Evolutionary conservation across 192 early-diverging fungal species (phyloP).

Genomic region (Linnemannia schmuckeri): DNA sequence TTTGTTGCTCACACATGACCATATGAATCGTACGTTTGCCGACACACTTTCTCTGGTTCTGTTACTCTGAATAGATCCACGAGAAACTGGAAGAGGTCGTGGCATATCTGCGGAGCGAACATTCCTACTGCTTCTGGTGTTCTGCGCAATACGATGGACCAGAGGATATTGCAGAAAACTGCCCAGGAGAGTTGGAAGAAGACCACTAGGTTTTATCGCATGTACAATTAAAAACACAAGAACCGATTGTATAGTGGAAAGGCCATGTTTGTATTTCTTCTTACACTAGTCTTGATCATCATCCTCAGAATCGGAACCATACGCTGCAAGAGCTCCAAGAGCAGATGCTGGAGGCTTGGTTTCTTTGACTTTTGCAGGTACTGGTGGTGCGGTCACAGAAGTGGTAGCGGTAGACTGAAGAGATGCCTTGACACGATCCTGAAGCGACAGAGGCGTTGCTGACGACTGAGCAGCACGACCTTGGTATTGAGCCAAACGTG

Average conservation of each 20-base stretch:
- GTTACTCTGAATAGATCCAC: slow-evolving; percentile 32
- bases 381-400: neutral
- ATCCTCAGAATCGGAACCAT: slow-evolving; percentile 61
- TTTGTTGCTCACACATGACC: neutral
- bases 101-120: slow-evolving; percentile 63
- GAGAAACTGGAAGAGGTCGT: slow-evolving; percentile 65
- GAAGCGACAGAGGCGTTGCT: neutral
- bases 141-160: slow-evolving; percentile 62
- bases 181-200: slow-evolving; percentile 72
- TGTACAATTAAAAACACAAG: neutral
- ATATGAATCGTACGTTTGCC: neutral
- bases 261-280: neutral
- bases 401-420: slow-evolving; percentile 17
- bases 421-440: slow-evolving; percentile 38
- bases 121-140: slow-evolving; percentile 82
- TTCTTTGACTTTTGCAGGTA: neutral
- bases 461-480: neutral
- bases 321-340: slow-evolving; percentile 54
- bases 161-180: slow-evolving; percentile 68
- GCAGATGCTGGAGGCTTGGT: slow-evolving; percentile 30
- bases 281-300: slow-evolving; percentile 42
- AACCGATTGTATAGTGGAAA: neutral
- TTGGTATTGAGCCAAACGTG: slow-evolving; percentile 5
- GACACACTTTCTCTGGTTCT: too few species aligned
- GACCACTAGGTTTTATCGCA: slow-evolving; percentile 60